Evolutionary conservation across 768 basidiomycete species (phyloP), one percentile per base, ranked within the genome.

Genomic region (Clathrus columnatus): DNA sequence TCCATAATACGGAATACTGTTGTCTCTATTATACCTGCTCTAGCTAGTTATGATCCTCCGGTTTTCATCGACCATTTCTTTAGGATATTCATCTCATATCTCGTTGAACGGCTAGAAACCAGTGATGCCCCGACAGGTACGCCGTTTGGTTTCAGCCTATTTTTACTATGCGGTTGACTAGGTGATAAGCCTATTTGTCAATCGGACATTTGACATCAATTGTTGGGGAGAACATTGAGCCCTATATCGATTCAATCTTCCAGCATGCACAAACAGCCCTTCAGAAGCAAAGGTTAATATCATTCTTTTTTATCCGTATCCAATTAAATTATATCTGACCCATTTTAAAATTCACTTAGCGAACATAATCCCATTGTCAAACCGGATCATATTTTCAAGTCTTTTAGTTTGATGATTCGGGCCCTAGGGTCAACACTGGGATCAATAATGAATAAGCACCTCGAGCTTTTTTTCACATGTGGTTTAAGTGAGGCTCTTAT

Each of bases 381-480:
- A 49, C 27, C 44, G n/a, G 54, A 48, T 50, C 21, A 50, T 50
- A 23, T 48, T 21, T 48, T 56, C 48, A 32, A 48, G 23, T 20
- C 48, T 32, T 26, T 48, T 2, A 36, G 48, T 18, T n/a, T 50
- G 10, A 18, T 48, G 48, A 30, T 42, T n/a, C 6, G 24, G 28
- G 17, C 29, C 26, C n/a, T 50, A 18, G 54, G 54, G 2, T 26
- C 46, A 16, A 16, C 20, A 10, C 23, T 56, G 5, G 30, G 8
- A 18, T 32, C 48, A 14, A 24, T 43, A 2, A 23, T 50, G 20
- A 56, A 32, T 64, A 74, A 75, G 57, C 66, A 75, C 6, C 68
- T 78, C 54, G 74, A 76, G 59, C 63, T 76, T 29, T 75, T 78
- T 73, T 75, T 78, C 61, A 68, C 73, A 0, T 73, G 69, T 59